Evolutionary conservation across 148 eudicot genomes (phyloP), one percentile per base, ranked within the genome.

Genomic region (Chenopodium suecicum): DNA sequence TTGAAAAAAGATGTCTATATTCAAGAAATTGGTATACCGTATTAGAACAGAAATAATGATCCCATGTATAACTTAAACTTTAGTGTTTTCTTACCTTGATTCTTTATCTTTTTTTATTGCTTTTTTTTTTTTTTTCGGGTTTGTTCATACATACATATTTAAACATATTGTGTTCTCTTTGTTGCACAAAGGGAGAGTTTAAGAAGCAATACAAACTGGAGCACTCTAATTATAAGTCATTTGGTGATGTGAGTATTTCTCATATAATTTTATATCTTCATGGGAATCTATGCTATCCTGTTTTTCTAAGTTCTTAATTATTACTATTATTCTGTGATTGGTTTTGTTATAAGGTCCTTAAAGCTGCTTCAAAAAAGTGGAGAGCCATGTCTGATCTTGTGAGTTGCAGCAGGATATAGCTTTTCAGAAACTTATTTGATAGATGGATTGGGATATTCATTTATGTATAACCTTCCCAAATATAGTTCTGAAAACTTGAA

Each of bases 171-270:
- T 56, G 78, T 56, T 31, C 17, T 77, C 34, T 56, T 83, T 32
- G 22, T 23, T 82, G 74, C 1, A 44, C 60, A 32, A 66, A 86
- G 88, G 86, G 82, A 86, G 86, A 86, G 44, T 83, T 77, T 65
- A 75, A 80, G 65, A 77, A 75, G 77, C 79, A 80, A 56, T 65
- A 50, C 75, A 82, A 78, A 60, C 17, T 73, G 78, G 63, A 80
- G 79, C 70, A 80, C 65, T 56, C 72, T 58, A 32, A 17, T 9
- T 63, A 58, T 47, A 67, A 67, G 4, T 37, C 77, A 29, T 82
- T 64, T n/a, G 58, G 41, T 54, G 75, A 14, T 29, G 88, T 86
- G 50, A 80, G 86, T 47, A 37, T 41, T 32, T 25, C 73, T 37
- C 23, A 5, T n/a, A 23, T n/a, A 32, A 56, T 44, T 23, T 67